Conservation (phyloP, 2,329 filamentous ascomycete species). For the Colletotrichum horii region DNA sequence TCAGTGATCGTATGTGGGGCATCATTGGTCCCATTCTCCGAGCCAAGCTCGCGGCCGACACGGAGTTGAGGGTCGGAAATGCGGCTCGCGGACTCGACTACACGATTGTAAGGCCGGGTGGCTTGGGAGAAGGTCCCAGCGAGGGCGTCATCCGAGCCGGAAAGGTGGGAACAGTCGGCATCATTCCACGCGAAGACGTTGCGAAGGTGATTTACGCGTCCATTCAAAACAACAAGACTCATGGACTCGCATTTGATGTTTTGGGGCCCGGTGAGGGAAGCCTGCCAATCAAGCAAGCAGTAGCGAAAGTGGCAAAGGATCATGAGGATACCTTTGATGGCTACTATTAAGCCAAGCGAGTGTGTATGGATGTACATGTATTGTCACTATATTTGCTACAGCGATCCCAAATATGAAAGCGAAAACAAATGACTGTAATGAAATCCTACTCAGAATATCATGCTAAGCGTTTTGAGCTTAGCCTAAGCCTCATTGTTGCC, state of each 20-base stretch:
- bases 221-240: slow-evolving; percentile 42
- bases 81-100: slow-evolving; percentile 42
- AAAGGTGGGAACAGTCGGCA: slow-evolving; percentile 39
- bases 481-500: background rate
- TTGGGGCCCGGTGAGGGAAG: slow-evolving; percentile 41
- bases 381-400: background rate
- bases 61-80: slow-evolving; percentile 41
- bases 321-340: slow-evolving; percentile 35
- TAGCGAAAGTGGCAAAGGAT: slow-evolving; percentile 39
- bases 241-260: slow-evolving; percentile 47
- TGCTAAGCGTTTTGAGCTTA: background rate
- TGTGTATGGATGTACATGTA: background rate
- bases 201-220: slow-evolving; percentile 45
- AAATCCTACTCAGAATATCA: background rate
- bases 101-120: slow-evolving; percentile 49
- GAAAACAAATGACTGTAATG: background rate
- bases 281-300: slow-evolving; percentile 37
- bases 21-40: slow-evolving; percentile 43
- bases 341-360: slow-evolving; percentile 22
- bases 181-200: slow-evolving; percentile 48
- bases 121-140: slow-evolving; percentile 40
- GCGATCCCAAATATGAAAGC: background rate
- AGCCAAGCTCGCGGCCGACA: slow-evolving; percentile 48
- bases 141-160: slow-evolving; percentile 46
- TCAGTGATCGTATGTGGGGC: slow-evolving; percentile 41